phyloP scores from a whole-genome alignment of 129 eudicot genomes.

The Daucus carota region DNA sequence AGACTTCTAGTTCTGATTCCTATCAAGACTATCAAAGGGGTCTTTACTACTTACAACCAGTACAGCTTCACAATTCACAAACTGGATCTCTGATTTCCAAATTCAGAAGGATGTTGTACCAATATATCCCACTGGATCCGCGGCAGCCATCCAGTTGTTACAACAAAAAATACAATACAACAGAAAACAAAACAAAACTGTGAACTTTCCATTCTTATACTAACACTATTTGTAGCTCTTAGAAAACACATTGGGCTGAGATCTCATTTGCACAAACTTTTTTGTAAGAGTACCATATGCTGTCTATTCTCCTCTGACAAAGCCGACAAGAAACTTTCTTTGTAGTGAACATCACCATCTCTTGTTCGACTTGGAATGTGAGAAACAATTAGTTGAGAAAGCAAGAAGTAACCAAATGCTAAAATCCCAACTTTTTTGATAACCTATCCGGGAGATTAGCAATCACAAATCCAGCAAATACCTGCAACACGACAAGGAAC shows the following conservation, averaged over 20 bases:
- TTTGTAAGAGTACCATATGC: background rate
- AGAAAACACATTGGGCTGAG: background rate
- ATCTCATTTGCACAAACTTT: conserved; percentile 1
- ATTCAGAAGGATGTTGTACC: background rate
- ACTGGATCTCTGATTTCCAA: background rate
- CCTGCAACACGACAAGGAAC: conserved; percentile 32
- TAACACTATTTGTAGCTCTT: background rate
- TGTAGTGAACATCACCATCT: background rate
- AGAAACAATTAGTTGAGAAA: background rate
- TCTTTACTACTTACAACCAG: background rate
- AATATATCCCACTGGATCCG: background rate
- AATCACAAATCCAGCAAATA: conserved; percentile 82
- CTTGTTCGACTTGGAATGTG: background rate
- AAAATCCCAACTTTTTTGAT: conserved; percentile 53
- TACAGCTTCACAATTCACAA: background rate
- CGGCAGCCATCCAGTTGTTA: background rate
- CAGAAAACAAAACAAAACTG: background rate
- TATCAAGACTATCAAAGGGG: background rate
- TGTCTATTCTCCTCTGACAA: background rate
- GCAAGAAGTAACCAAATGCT: conserved; percentile 18
- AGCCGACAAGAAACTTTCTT: background rate
- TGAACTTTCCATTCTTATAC: conserved; percentile 3
- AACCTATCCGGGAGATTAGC: conserved; percentile 73
- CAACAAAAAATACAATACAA: conserved; percentile 5
- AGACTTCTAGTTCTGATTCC: background rate